Base-by-base conservation (phyloP, 176 grass and related monocot species). In the Thinopyrum elongatum region DNA sequence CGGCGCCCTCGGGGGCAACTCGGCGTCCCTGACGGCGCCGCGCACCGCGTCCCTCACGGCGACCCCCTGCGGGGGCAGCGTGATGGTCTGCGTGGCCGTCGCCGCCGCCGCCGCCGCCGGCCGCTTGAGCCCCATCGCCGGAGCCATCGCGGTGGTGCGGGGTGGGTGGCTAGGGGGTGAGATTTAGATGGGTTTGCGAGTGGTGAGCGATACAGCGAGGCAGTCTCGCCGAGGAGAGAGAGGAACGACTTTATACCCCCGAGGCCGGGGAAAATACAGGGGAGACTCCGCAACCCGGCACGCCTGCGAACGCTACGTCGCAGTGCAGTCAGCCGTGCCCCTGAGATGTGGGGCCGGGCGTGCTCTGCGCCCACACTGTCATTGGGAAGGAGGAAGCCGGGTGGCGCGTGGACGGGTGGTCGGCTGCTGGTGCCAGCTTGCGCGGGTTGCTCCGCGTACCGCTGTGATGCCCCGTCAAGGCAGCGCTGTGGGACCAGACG, bases 101-200 rank as follows among this genome's bases (percentile, higher is more conserved):
- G 85, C 90, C 80, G 90, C 88, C 51, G 93, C 88, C 51, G 93
- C 83, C 64, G 66, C 47, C 23, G 92, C 95, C 31, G 93, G 63
- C 49, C 84, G 90, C 88, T 95, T 95, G 76, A 92, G 66, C 83
- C 89, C 89, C 94, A 98, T 98, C 82, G 86, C 93, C 82, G 89
- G 77, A 86, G 89, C 89, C 89, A 91, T 88, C 21, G 83, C 85
- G 80, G 81, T 33, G 82, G 83, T 59, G 44, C 35, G 59, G 36
- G 85, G 77, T 33, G 30, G 81, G 36, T 59, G 76, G 82, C 30
- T 78, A 26, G 35, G 38, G 47, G 71, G 71, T 86, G 70, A 88
- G 79, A 84, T 82, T 82, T 71, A 76, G 86, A 82, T 80, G 88
- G 38, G 79, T 49, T 17, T 36, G 16, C 41, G 60, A 47, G 38